These are phyloP conservation scores for Coemansia guatemalensis DNA, from an alignment of 192 early-diverging fungal genomes.

Conservation along the genomic window DNA sequence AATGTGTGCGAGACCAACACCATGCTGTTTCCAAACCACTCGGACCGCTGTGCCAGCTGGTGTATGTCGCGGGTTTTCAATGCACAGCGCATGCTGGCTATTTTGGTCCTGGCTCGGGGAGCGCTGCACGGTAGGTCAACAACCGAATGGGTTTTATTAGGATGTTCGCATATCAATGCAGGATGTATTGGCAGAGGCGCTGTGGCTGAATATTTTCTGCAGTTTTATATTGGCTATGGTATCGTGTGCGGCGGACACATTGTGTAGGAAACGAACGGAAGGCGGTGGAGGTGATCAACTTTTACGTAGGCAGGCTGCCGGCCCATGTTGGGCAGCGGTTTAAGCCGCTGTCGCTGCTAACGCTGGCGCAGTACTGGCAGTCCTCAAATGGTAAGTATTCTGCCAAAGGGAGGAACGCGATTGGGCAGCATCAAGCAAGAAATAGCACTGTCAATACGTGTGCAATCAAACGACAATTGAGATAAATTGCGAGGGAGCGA, in stretches of 20 bases:
- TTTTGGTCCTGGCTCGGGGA: conserved; percentile 37
- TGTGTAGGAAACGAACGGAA: conserved; percentile 43
- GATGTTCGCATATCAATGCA: neutral
- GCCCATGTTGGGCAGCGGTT: conserved; percentile 29
- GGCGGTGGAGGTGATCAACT: conserved; percentile 54
- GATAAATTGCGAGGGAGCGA: neutral
- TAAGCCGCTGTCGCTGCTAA: conserved; percentile 39
- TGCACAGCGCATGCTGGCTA: conserved; percentile 50
- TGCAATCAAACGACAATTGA: neutral
- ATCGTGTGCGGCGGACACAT: neutral
- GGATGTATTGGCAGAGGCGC: conserved; percentile 4
- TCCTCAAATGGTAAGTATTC: conserved; percentile 33
- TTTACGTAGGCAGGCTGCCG: conserved; percentile 45
- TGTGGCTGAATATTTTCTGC: neutral
- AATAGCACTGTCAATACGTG: neutral
- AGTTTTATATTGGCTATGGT: conserved; percentile 2
- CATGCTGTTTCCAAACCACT: conserved; percentile 26
- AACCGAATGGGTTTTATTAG: neutral
- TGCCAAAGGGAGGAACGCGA: neutral
- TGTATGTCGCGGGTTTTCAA: conserved; percentile 51
- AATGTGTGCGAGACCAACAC: conserved; percentile 17
- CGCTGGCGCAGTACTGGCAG: conserved; percentile 49
- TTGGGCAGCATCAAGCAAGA: neutral
- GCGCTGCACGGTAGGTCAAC: conserved; percentile 37
- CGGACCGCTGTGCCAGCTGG: conserved; percentile 27